A percentile compares a stretch with the other conserved stretches of the same genome.
Conservation (phyloP, 148 eudicot species). For the Rhododendron vialii region DNA sequence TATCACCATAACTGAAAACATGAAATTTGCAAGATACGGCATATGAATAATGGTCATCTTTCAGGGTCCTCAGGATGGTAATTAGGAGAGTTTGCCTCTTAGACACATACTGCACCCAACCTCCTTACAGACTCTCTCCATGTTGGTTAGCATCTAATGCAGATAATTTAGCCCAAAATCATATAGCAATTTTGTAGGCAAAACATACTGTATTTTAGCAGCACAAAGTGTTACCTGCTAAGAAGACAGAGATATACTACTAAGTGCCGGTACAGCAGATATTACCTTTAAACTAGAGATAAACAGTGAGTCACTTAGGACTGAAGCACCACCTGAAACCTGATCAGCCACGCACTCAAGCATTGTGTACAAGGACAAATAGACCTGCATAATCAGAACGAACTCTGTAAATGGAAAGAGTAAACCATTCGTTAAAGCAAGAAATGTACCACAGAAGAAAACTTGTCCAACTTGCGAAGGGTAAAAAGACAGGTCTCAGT, state of each 20-base stretch:
- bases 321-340: constrained; percentile 33
- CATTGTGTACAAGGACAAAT: constrained; percentile 68
- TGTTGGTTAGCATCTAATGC: not conserved
- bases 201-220: not conserved
- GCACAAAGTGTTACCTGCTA: not conserved
- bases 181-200: not conserved
- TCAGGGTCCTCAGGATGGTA: not conserved
- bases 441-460: not conserved
- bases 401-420: not conserved
- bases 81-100: not conserved
- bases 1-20: not conserved
- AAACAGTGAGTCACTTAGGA: constrained; percentile 49
- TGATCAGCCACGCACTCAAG: constrained; percentile 67
- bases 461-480: not conserved
- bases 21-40: not conserved
- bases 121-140: not conserved
- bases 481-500: not conserved
- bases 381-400: constrained; percentile 54
- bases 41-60: not conserved
- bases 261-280: not conserved
- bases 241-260: not conserved
- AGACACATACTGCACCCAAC: not conserved
- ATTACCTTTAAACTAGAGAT: constrained; percentile 74
- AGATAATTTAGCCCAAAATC: not conserved
- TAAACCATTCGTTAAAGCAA: not conserved